A percentile compares a stretch with the other conserved stretches of the same genome.
phyloP scores from a whole-genome alignment of 441 rosid species.

The Erodium chrysanthum region DNA sequence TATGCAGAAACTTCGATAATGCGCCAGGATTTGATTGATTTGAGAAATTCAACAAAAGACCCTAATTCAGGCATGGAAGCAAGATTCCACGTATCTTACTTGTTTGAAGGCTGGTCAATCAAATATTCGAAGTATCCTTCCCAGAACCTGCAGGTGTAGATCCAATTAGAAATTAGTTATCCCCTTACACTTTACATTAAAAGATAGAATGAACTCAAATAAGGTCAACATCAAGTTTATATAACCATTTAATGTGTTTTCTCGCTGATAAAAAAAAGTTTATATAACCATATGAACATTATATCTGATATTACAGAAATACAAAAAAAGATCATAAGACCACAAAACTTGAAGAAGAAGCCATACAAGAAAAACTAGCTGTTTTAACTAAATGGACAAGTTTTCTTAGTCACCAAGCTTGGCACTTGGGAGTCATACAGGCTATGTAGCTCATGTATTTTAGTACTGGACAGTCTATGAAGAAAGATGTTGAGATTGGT shows the following conservation, averaged over 20 bases:
- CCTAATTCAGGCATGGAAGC: not conserved
- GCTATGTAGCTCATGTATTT: not conserved
- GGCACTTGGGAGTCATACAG: not conserved
- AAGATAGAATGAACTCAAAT: not conserved
- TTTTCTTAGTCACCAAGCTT: too few species aligned
- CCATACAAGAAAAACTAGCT: too few species aligned
- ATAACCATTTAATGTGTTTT: too few species aligned
- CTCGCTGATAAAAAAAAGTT: too few species aligned
- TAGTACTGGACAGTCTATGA: not conserved
- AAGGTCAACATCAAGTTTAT: not conserved
- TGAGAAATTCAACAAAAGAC: not conserved
- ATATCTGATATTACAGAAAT: not conserved
- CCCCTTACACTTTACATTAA: not conserved
- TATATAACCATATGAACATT: not conserved
- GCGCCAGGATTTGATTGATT: not conserved
- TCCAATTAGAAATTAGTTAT: constrained; percentile 6
- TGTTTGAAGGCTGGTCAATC: constrained; percentile 74
- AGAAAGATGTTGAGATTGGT: not conserved
- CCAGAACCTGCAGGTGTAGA: constrained; percentile 69
- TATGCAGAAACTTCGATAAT: not conserved
- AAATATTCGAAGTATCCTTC: constrained; percentile 90
- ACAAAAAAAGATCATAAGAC: not conserved
- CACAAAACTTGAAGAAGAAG: too few species aligned
- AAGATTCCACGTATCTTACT: constrained; percentile 36
- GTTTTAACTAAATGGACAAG: too few species aligned